phyloP scores from a whole-genome alignment of 1,139 yeast species.

The Pichia kudriavzevii region DNA sequence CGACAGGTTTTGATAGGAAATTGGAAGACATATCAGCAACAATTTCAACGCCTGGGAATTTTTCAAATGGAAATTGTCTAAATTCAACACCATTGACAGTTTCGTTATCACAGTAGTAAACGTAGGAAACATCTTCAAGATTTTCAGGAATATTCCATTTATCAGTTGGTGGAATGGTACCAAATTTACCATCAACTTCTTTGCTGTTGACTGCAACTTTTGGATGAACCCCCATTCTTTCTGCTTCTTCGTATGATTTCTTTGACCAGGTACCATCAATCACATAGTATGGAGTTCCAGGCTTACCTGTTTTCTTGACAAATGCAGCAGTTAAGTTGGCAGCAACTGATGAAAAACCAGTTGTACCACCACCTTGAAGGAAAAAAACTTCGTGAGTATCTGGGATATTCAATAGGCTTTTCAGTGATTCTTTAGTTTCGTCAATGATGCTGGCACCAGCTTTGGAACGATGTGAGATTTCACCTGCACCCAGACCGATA shows the following conservation, averaged over 20 bases:
- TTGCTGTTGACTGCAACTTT: constrained; percentile 65
- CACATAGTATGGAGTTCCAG: constrained; percentile 79
- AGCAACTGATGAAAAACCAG: constrained; percentile 84
- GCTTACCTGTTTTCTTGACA: constrained; percentile 59
- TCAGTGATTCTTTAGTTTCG: constrained; percentile 62
- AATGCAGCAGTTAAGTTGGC: constrained; percentile 74
- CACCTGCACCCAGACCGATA: constrained; percentile 82
- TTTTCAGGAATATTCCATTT: constrained; percentile 53
- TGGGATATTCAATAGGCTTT: constrained; percentile 62
- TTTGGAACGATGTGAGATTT: constrained; percentile 87
- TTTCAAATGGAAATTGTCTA: constrained; percentile 43
- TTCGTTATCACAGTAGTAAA: constrained; percentile 91
- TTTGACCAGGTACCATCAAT: constrained; percentile 92
- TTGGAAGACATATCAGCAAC: constrained; percentile 96
- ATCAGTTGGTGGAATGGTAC: constrained; percentile 58
- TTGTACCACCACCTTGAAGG: constrained; percentile 96
- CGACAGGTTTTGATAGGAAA: constrained; percentile 72
- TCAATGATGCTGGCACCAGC: constrained; percentile 75
- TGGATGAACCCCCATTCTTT: constrained; percentile 70
- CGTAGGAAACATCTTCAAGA: constrained; percentile 51
- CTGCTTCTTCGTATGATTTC: constrained; percentile 81
- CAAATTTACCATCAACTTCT: constrained; percentile 47
- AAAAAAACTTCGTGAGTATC: constrained; percentile 91
- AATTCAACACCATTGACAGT: constrained; percentile 94
- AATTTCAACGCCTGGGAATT: constrained; percentile 65